Percentiles rank a stretch among this genome's conserved stretches.
phyloP scores from a whole-genome alignment of 2,329 filamentous ascomycete species.

The Drechslerella stenobrocha region DNA sequence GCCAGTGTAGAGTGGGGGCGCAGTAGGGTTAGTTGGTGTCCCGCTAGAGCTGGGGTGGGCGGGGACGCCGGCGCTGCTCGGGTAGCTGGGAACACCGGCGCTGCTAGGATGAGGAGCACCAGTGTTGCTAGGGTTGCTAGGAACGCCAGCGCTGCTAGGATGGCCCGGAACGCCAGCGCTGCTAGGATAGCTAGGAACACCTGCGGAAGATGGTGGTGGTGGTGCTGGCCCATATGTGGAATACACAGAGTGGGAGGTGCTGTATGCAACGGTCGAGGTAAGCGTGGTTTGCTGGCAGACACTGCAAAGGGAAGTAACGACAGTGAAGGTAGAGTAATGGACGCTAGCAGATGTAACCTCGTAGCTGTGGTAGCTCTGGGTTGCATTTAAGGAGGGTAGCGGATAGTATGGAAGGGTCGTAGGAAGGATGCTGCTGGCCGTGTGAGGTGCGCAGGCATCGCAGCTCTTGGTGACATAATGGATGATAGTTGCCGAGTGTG shows the following conservation, averaged over 20 bases:
- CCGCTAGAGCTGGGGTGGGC: neutral
- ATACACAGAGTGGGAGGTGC: slow-evolving; percentile 1
- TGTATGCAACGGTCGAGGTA: neutral
- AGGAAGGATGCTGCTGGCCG: neutral
- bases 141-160: neutral
- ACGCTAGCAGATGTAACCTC: neutral
- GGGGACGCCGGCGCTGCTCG: neutral
- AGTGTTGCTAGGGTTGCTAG: neutral
- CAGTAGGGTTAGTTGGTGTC: neutral
- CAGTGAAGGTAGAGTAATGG: neutral
- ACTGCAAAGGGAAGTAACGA: neutral
- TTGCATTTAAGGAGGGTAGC: neutral
- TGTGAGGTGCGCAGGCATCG: neutral
- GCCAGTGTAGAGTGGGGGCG: slow-evolving; percentile 25
- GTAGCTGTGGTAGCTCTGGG: neutral
- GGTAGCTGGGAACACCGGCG: neutral
- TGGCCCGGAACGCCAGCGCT: slow-evolving; percentile 1
- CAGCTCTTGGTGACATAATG: slow-evolving; percentile 1
- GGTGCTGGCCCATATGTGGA: neutral
- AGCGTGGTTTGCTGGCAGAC: neutral
- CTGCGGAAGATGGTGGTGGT: slow-evolving; percentile 1
- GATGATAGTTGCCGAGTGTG: neutral
- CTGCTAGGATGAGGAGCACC: neutral
- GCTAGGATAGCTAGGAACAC: slow-evolving; percentile 1
- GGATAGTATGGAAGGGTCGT: neutral